Conservation (phyloP, 2,329 filamentous ascomycete species). For the Fusarium albosuccineum region DNA sequence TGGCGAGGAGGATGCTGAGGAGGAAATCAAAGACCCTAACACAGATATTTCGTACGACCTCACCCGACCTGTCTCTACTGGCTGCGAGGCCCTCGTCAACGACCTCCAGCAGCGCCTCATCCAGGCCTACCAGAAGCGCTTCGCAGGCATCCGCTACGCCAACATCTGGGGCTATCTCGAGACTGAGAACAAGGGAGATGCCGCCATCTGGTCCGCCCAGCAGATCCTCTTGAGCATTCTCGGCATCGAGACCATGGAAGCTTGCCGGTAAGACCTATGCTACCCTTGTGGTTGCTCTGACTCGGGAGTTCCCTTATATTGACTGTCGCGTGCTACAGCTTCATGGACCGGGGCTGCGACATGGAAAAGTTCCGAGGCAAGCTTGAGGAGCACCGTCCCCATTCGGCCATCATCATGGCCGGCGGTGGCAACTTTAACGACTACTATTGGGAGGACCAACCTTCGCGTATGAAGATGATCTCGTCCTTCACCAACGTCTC, state of each 20-base stretch:
- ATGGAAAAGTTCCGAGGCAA: constrained; percentile 37
- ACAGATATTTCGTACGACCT: constrained; percentile 44
- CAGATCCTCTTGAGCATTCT: constrained; percentile 45
- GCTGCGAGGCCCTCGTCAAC: constrained; percentile 45
- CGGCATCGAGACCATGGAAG: constrained; percentile 47
- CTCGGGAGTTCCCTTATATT: constrained; percentile 14
- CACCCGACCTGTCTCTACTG: constrained; percentile 29
- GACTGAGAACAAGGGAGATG: constrained; percentile 48
- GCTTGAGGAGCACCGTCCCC: constrained; percentile 45
- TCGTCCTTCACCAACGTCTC: constrained; percentile 39
- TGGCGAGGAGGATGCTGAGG: constrained; percentile 34
- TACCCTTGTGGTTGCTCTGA: not conserved
- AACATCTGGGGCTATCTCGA: constrained; percentile 49
- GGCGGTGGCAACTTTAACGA: constrained; percentile 47
- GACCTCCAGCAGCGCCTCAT: constrained; percentile 46
- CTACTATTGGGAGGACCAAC: constrained; percentile 48
- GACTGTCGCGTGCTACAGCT: constrained; percentile 33
- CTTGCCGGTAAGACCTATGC: constrained; percentile 39
- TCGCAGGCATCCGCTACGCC: constrained; percentile 43
- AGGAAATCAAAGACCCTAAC: constrained; percentile 26
- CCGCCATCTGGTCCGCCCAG: constrained; percentile 47
- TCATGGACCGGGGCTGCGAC: constrained; percentile 44
- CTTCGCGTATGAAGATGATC: constrained; percentile 48
- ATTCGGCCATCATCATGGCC: constrained; percentile 47
- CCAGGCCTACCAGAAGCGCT: constrained; percentile 42